phyloP scores from a whole-genome alignment of 371 early-diverging fungal genomes.

The Haplosporangium sp. region DNA sequence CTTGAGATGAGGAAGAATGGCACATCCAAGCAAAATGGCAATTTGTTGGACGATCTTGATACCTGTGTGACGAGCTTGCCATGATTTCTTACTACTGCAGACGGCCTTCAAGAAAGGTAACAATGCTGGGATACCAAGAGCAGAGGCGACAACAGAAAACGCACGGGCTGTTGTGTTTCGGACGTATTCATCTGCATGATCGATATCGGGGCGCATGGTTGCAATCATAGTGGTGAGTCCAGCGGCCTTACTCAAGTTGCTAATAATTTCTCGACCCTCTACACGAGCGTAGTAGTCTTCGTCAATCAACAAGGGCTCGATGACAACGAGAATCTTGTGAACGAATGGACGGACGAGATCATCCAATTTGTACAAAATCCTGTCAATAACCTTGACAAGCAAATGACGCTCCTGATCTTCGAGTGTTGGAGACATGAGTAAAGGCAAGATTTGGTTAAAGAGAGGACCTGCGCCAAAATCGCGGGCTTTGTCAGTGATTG shows the following conservation, averaged over 20 bases:
- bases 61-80: conserved; percentile 99
- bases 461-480: conserved; percentile 96
- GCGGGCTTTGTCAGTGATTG: conserved; percentile 96
- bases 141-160: conserved; percentile 97
- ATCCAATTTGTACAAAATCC: conserved; percentile 94
- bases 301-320: conserved; percentile 97
- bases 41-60: conserved; percentile 97
- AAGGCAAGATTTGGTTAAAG: conserved; percentile 96
- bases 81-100: conserved; percentile 93
- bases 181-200: conserved; percentile 97
- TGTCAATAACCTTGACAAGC: conserved; percentile 97
- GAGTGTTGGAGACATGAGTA: conserved; percentile 95
- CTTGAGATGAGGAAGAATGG: conserved; percentile 94
- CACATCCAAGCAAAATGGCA: conserved; percentile 94
- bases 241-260: conserved; percentile 97
- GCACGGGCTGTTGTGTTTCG: conserved; percentile 98
- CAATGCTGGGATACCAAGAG: conserved; percentile 94
- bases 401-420: conserved; percentile 99
- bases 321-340: conserved; percentile 97
- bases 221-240: conserved; percentile 98
- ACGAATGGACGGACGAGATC: conserved; percentile 96
- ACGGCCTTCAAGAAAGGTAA: conserved; percentile 97
- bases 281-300: conserved; percentile 98
- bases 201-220: conserved; percentile 98
- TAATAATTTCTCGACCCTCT: conserved; percentile 98